Evolutionary conservation across 2,329 filamentous ascomycete species (phyloP), one percentile per base, ranked within the genome.

Genomic region (Sporothrix inflata): DNA sequence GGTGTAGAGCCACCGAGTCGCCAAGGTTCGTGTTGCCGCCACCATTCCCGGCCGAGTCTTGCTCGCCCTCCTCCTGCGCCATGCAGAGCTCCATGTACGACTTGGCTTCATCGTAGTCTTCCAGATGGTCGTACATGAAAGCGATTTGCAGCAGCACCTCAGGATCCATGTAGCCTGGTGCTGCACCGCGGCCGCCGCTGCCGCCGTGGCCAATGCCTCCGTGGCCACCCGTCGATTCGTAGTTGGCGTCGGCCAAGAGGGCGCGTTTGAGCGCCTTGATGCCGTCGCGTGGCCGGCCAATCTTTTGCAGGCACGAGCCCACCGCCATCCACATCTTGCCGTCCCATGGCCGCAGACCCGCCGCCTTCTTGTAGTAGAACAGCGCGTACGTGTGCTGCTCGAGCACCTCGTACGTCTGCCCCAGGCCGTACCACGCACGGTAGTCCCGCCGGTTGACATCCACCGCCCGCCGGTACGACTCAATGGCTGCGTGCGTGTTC

Each of bases 241-340:
- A 94, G 79, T 94, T 95, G 69, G 91, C 93, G 70, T 97, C 94
- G 1, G 94, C 94, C 0, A 96, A 88, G 8, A 99, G 84, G 0
- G 96, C 96, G 49, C 96, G 91, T 80, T 99, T 99, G 77, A 97
- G 89, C 0, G 96, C 94, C 78, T 97, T 96, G 81, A 99, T 98
- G 40, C 94, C 95, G 77, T 98, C 94, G n/a, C 90, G 87, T 68
- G 93, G 86, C 71, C 94, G 90, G 69, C 91, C 91, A 87, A 98
- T 97, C 79, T 94, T 95, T 74, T 95, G 92, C 75, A 97, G 90
- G 79, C 95, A 98, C 45, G 92, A 92, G 11, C 93, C 96, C 5
- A 99, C 94, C 0, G 96, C 96, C 84, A 96, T 92, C 96, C 96
- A 99, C 93, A 99, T 97, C 81, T 98, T 98, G 0, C 94, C 93